A percentile compares a stretch with the other conserved stretches of the same genome.
Evolutionary conservation across 2,329 filamentous ascomycete genomes (phyloP).

Genomic region (Colletotrichum horii): DNA sequence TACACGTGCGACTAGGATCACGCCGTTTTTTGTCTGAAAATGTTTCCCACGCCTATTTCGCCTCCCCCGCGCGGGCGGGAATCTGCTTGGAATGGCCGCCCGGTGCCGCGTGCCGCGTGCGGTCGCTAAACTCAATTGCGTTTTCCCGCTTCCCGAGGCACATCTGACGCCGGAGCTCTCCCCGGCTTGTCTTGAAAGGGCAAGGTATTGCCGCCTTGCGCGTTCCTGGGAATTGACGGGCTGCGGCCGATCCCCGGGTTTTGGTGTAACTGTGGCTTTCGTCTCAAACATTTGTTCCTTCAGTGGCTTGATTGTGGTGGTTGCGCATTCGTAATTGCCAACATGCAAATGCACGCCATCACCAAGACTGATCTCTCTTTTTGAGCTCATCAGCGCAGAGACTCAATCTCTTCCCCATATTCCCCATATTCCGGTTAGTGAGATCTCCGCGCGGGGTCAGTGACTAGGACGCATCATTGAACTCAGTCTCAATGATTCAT

Average conservation of each 20-base stretch:
- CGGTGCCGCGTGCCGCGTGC: background rate
- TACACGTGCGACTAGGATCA: background rate
- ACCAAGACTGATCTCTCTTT: background rate
- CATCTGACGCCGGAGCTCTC: background rate
- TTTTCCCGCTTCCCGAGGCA: background rate
- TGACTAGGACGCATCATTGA: rapidly evolving
- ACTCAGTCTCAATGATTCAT: background rate
- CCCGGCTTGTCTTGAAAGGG: background rate
- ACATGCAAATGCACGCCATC: background rate
- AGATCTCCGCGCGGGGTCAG: background rate
- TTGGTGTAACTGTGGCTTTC: background rate
- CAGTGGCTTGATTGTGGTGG: background rate
- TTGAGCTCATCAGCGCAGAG: background rate
- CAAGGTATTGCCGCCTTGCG: background rate
- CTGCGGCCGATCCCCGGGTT: background rate
- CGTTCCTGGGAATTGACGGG: background rate
- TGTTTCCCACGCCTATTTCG: background rate
- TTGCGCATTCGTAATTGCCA: background rate
- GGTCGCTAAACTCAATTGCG: background rate
- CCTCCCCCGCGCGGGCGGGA: background rate
- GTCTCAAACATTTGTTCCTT: background rate
- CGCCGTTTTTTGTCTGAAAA: background rate
- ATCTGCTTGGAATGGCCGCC: background rate
- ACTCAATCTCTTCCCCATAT: background rate
- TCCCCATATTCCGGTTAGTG: no score